Evolutionary conservation across 441 rosid genomes (phyloP), one percentile per base, ranked within the genome.

Genomic region (Daphne laureola): DNA sequence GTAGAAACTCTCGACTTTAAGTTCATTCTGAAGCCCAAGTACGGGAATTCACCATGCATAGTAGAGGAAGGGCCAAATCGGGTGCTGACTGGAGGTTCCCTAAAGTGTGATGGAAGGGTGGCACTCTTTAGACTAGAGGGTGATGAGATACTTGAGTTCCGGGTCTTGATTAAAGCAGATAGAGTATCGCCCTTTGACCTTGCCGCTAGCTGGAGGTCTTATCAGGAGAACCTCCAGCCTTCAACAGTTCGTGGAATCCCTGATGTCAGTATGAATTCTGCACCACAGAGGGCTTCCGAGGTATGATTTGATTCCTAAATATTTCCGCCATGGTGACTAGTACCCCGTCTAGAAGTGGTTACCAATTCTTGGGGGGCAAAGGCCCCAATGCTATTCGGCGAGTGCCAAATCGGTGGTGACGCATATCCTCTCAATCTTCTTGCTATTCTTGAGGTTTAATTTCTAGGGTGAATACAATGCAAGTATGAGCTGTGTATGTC

Each of bases 161-260:
- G 83, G 21, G 96, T 87, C 57, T 79, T 78, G 59, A 75, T 93
- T 59, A 83, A 87, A 61, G 92, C 95, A 2, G 95, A 93, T 43
- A 70, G 87, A 78, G 89, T 93, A 59, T 93, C 98, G 5, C 98
- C 98, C 13, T 83, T 93, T 70, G 98, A 93, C 69, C 96, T 93
- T 54, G 98, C 98, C 2, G 95, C 97, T 59, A 89, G 98, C 70
- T 93, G 98, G 97, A 78, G 97, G 69, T 95, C 95, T 69, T 90
- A 90, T 60, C 87, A 81, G 67, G 91, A 93, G 71, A 93, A 89
- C 54, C 70, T 93, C 46, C 90, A 79, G 76, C 98, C 90, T 71
- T 93, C 96, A 14, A 78, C 86, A 17, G 97, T 89, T 53, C 92
- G 96, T 64, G 98, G 95, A 46, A 84, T 83, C 69, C 97, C 98